phyloP scores from a whole-genome alignment of 768 basidiomycete genomes.

The Suillus alpinus region DNA sequence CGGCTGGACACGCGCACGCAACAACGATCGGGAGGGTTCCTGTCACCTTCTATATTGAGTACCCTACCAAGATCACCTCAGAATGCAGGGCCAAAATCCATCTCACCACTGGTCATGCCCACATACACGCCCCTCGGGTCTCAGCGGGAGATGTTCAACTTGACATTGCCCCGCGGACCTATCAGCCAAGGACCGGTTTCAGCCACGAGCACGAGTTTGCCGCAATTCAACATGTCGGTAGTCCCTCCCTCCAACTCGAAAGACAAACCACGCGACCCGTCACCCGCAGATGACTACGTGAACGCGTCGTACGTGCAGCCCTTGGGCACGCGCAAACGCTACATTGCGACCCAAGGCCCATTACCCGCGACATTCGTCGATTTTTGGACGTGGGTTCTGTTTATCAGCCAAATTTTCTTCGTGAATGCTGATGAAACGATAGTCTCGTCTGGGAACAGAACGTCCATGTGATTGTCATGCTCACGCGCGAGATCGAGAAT shows the following conservation, averaged over 20 bases:
- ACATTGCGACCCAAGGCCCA: conserved; percentile 96
- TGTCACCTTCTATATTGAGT: neutral
- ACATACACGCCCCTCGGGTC: neutral
- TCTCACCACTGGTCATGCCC: neutral
- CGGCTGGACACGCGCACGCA: neutral
- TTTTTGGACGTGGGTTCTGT: conserved; percentile 82
- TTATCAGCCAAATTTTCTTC: neutral
- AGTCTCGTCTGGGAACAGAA: conserved; percentile 94
- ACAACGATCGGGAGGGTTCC: neutral
- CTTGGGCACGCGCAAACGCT: conserved; percentile 73
- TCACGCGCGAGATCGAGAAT: conserved; percentile 89
- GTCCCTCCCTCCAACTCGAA: neutral
- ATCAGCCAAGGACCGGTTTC: neutral
- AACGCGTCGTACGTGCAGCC: conserved; percentile 95
- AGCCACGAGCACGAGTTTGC: neutral
- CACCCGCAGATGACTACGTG: conserved; percentile 82
- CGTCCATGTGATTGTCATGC: conserved; percentile 94
- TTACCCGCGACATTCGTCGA: conserved; percentile 85
- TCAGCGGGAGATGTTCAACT: neutral
- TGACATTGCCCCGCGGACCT: neutral
- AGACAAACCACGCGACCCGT: conserved; percentile 13
- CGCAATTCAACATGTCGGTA: neutral
- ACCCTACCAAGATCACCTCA: neutral
- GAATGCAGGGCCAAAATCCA: neutral
- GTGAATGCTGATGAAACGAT: neutral